Percentiles rank a stretch among this genome's conserved stretches.
These are phyloP conservation scores for Phialemoniopsis sp. DNA, from an alignment of 2,329 filamentous ascomycete genomes.

Conservation along the genomic window DNA sequence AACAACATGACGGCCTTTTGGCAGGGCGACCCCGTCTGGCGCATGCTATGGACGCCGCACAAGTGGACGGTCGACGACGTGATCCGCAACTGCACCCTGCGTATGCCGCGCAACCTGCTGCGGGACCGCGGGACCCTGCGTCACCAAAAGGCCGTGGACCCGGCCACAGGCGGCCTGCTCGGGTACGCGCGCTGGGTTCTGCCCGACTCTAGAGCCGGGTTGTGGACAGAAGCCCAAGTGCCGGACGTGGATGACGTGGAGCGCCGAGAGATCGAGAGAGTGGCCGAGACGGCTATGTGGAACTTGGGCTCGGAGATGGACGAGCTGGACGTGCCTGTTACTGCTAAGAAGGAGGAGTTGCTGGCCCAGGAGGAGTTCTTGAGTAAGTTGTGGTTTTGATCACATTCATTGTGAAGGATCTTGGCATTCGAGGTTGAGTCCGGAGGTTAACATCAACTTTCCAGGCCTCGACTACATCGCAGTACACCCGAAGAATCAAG, in stretches of 20 bases:
- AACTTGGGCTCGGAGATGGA: not conserved
- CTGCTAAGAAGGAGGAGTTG: not conserved
- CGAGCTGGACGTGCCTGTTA: not conserved
- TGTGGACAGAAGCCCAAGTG: not conserved
- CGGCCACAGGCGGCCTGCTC: slow-evolving; percentile 3
- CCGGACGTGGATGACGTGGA: not conserved
- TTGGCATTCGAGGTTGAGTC: too few relatives aligned
- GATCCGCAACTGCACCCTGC: too few relatives aligned
- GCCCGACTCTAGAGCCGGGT: too few relatives aligned
- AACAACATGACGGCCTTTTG: not conserved
- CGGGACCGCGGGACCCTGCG: slow-evolving; percentile 3
- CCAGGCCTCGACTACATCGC: too few relatives aligned
- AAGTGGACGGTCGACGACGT: too few relatives aligned
- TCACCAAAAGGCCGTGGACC: slow-evolving; percentile 9
- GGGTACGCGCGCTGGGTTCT: slow-evolving; percentile 7
- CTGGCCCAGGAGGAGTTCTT: not conserved
- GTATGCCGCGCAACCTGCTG: slow-evolving; percentile 5
- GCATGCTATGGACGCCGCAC: too few relatives aligned
- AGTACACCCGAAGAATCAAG: too few relatives aligned
- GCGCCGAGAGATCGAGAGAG: not conserved
- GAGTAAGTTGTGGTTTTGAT: too few relatives aligned
- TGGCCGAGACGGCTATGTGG: not conserved
- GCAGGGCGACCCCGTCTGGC: too few relatives aligned
- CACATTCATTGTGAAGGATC: too few relatives aligned
- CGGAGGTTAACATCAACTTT: too few relatives aligned